Evolutionary conservation across 495 filamentous ascomycete genomes (phyloP), one percentile per base, ranked within the genome.

Genomic region (Hypoxylon trugodes): DNA sequence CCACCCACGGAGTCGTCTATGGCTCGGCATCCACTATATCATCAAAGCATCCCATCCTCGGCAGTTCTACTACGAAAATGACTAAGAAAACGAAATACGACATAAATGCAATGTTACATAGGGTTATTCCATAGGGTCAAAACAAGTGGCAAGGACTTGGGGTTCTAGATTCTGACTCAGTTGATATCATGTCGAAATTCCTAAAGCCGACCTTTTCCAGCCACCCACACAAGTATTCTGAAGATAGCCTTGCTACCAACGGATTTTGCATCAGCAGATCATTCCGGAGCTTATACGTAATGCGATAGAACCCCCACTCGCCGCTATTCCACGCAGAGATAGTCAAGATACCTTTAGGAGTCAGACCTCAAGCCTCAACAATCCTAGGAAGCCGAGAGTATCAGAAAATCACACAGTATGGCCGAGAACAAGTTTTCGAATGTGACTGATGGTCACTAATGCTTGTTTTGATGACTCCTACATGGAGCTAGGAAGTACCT

Each of bases 291-390:
- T 47, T 40, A 19, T 53, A n/a, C 18, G 19, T 26, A 46, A 35
- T 36, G 24, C 22, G 21, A 28, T 18, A 30, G 36, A 30, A 6
- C 41, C 43, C 54, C 43, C 54, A 58, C 54, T 40, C 22, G 41
- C 7, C 24, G 22, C 35, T 48, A n/a, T n/a, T 24, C 7, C 16
- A 32, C 15, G 43, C 38, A n/a, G 9, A 40, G 15, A 16, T 46
- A 48, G 43, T 6, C 43, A 30, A 30, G n/a, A 19, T 3, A 15
- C 10, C 19, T 41, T 21, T 5, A 25, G 52, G 18, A 33, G 26
- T 13, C 15, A 18, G 13, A 56, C 10, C 6, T 28, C 28, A 13
- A 38, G 8, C 33, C 10, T 6, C 12, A 5, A 13, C 35, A 26
- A 12, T 2, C 19, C 12, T 16, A 36, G 10, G 48, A 40, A 40